Base-by-base conservation (phyloP, 371 early-diverging fungal species). In the Basidiobolus meristosporus region DNA sequence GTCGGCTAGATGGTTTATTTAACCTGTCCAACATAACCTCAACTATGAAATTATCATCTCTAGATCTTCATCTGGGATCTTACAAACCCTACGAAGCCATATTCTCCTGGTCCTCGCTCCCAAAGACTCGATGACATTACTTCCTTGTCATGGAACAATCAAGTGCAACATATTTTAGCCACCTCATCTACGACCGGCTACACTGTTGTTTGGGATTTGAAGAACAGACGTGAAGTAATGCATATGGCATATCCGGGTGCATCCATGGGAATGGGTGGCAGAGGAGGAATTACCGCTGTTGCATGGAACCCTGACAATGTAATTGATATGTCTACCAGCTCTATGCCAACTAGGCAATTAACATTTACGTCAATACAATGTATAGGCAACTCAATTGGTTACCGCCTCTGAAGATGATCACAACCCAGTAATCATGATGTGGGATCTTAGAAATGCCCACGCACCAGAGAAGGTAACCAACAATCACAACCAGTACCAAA, bases 281-380 rank as follows among this genome's bases (percentile, higher is more conserved):
- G 46, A 38, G 66, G 72, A 37, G 78, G 80, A n/a, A 76, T 90
- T 33, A 79, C 88, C 1, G 72, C 84, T 18, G 57, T 88, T 43
- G 82, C 85, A 1, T 97, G 98, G 98, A 84, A 93, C 56, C 95
- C 95, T 5, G 83, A 82, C 55, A 67, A 64, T 16, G 88, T 84
- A 71, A 43, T 28, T 23, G 11, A 14, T 36, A 12, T n/a, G n/a
- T n/a, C n/a, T n/a, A 38, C 7, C 14, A 12, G 36, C 36, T 34
- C 26, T 18, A 23, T 21, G 32, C 7, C 15, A n/a, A 14, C 15
- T n/a, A n/a, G n/a, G n/a, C n/a, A n/a, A n/a, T n/a, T 38, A 17
- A 16, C 21, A 28, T 21, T 21, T 23, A 40, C 16, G 12, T 1
- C n/a, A 39, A 44, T 20, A 32, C 19, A 11, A 34, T 11, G 20